Conservation (phyloP, 176 grass and related monocot genomes). For the Aegilops speltoides region DNA sequence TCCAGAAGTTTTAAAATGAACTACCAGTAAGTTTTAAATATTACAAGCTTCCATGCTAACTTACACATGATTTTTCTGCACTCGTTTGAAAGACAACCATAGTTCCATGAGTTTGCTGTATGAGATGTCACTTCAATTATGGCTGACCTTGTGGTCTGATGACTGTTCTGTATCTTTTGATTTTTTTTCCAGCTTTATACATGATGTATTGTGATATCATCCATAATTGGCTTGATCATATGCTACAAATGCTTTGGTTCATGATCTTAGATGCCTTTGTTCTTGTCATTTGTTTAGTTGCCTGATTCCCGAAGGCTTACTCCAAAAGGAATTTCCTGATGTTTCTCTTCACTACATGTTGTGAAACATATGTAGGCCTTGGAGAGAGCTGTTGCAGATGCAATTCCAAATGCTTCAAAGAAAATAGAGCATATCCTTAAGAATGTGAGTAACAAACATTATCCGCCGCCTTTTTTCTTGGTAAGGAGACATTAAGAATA, state of each 20-base stretch:
- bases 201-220: constrained; percentile 10
- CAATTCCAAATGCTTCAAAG: constrained; percentile 62
- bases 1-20: neutral
- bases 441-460: constrained; percentile 65
- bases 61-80: neutral
- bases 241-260: neutral
- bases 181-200: neutral
- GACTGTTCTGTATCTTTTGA: too few relatives aligned
- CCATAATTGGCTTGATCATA: constrained; percentile 14
- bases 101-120: too few relatives aligned
- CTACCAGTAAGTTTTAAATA: neutral
- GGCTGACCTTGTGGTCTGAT: too few relatives aligned
- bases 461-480: neutral
- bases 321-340: neutral
- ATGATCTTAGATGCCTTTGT: neutral
- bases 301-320: constrained; percentile 11
- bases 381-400: constrained; percentile 83
- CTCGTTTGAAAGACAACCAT: neutral
- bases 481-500: constrained; percentile 2
- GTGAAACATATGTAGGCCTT: constrained; percentile 62
- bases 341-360: constrained; percentile 16
- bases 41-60: neutral
- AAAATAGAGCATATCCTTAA: constrained; percentile 83
- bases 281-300: constrained; percentile 15
- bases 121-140: too few relatives aligned